Percentiles rank a stretch among this genome's conserved stretches.
phyloP scores from a whole-genome alignment of 768 basidiomycete species.

The Phanerochaete carnosa region DNA sequence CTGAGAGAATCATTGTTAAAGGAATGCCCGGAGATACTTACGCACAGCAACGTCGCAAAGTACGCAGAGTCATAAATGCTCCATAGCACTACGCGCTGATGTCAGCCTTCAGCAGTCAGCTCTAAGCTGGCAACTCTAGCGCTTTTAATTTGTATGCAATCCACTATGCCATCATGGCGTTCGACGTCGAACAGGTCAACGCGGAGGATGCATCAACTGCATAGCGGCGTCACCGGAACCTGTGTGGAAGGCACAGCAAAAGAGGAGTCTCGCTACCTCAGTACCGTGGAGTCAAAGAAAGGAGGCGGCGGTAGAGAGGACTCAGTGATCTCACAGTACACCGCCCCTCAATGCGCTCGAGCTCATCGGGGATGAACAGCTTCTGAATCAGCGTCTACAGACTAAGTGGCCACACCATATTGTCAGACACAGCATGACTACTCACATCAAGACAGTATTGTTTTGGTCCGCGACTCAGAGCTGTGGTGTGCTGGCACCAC shows the following conservation, averaged over 20 bases:
- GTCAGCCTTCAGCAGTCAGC: conserved; percentile 48
- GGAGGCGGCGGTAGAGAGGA: neutral
- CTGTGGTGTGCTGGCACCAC: too few relatives aligned
- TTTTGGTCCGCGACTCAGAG: too few relatives aligned
- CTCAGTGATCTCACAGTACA: conserved; percentile 7
- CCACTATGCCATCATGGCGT: conserved; percentile 63
- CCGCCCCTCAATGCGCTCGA: too few relatives aligned
- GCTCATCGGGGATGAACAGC: too few relatives aligned
- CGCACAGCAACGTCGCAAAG: conserved; percentile 86
- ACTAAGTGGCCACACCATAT: too few relatives aligned
- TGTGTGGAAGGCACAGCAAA: conserved; percentile 5
- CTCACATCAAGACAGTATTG: too few relatives aligned
- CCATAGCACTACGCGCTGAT: neutral
- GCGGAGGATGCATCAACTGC: conserved; percentile 11
- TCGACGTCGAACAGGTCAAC: conserved; percentile 10
- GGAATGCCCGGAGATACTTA: conserved; percentile 75
- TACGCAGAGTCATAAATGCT: conserved; percentile 28
- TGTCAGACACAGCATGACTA: too few relatives aligned
- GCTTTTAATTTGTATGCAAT: conserved; percentile 70
- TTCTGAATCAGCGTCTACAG: too few relatives aligned
- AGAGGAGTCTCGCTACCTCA: neutral
- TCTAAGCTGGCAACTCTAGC: conserved; percentile 68
- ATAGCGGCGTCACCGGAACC: conserved; percentile 7
- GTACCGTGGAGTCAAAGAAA: neutral
- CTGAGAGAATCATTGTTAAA: conserved; percentile 67